Conservation (phyloP, 148 eudicot species). For the Nepenthes gracilis region DNA sequence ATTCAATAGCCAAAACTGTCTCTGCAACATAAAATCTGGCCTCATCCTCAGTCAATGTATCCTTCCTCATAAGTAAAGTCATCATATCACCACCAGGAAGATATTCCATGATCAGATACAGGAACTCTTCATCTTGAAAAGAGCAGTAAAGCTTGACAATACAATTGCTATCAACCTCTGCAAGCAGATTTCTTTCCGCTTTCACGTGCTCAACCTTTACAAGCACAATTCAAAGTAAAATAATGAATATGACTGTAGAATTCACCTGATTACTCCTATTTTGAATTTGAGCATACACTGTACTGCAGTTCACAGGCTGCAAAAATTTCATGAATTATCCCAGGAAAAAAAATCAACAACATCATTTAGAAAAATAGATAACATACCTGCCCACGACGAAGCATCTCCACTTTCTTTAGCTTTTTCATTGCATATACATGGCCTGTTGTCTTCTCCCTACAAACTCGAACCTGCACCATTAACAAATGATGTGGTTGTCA, state of each 20-base stretch:
- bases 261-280: not conserved
- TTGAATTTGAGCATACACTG: too few species aligned
- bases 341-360: not conserved
- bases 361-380: not conserved
- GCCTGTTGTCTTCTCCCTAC: slow-evolving; percentile 22
- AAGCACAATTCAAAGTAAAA: not conserved
- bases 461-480: slow-evolving; percentile 22
- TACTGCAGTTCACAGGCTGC: too few species aligned
- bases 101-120: slow-evolving; percentile 36
- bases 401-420: slow-evolving; percentile 28
- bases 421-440: slow-evolving; percentile 28
- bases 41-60: slow-evolving; percentile 27
- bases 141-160: slow-evolving; percentile 28
- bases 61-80: slow-evolving; percentile 34
- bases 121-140: slow-evolving; percentile 27
- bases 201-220: slow-evolving; percentile 30
- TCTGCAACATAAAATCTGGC: slow-evolving; percentile 30
- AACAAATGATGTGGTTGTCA: too few species aligned
- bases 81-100: slow-evolving; percentile 41
- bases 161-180: slow-evolving; percentile 29
- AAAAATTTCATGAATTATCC: not conserved
- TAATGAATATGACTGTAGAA: not conserved
- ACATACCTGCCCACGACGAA: slow-evolving; percentile 28
- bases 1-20: slow-evolving; percentile 29
- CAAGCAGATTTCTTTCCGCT: slow-evolving; percentile 31